Evolutionary conservation across 1,139 yeast genomes (phyloP), one percentile per base, ranked within the genome.

Genomic region (Nakaseomyces kungkrabaensis): DNA sequence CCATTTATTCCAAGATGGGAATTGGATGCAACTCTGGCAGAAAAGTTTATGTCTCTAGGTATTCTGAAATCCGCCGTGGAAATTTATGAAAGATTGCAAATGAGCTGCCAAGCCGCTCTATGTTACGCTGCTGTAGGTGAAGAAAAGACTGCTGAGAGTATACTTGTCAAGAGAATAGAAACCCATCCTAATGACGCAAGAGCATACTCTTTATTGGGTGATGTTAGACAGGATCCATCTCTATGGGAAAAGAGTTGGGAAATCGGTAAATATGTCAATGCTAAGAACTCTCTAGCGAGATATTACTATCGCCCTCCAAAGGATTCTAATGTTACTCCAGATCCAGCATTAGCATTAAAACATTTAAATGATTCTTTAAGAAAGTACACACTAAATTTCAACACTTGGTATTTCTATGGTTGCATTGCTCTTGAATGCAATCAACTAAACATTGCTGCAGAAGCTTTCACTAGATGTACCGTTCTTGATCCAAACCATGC

Each of bases 381-480:
- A 26, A 79, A 80, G 17, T 84, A 84, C 61, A 95, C 97, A n/a
- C 71, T 88, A 51, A 81, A 77, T 58, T 80, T 77, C 59, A 86
- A 85, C 33, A 86, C 94, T 45, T 90, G 97, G 96, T 92, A 82
- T 65, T 78, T 89, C 59, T 90, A 90, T 61, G 97, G 98, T 4
- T 87, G 96, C 61, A 75, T 90, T 51, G 96, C 95, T 0, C 72
- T 94, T 48, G 96, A 89, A 61, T 68, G 81, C 10, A 76, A 72
- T 9, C 82, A 85, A 58, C 86, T 75, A 69, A 85, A 82, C 37
- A 69, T 86, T 46, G 96, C 97, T 0, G 82, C 96, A 0, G 95
- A 88, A 62, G 97, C 97, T 0, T 90, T 94, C 65, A 83, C 96
- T 1, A 74, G 97, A 59, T 89, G 97, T 70, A 92, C 89, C 29